Evolutionary conservation across 768 basidiomycete species (phyloP), one percentile per base, ranked within the genome.

Genomic region (Phaeolepiota aurea): DNA sequence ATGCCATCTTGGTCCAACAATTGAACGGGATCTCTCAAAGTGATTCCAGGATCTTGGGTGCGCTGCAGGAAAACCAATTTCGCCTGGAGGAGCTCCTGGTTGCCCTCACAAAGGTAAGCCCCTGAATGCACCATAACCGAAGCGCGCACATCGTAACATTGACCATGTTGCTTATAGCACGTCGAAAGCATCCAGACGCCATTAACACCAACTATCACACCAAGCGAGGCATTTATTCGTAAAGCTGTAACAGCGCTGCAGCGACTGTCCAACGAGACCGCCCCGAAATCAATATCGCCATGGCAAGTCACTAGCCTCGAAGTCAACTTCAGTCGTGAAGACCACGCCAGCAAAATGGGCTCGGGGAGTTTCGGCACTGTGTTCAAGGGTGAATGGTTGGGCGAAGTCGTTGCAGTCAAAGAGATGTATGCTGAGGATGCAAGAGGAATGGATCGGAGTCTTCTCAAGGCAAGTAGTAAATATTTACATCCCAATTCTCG

Each of bases 321-420:
- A 18, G 54, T 56, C 5, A 41, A 39, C 15, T 53, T 55, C 28
- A 43, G 53, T 31, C 38, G 44, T 7, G 44, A 49, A 14, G 46
- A 52, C 16, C 25, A 23, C 13, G 38, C 23, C n/a, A 16, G 49
- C 20, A n/a, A 23, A n/a, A 14, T 58, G 18, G 58, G 58, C 4
- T 45, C 44, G 25, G 58, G 58, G 11, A 52, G 50, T 11, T 57
- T 56, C 37, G 58, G 56, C 2, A 54, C 48, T 9, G 52, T 59
- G 9, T 56, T 49, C 38, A 37, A 50, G 44, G 58, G 58, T 31
- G 44, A 49, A n/a, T 58, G 56, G 58, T 38, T 48, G 19, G 51
- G 49, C n/a, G 47, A 51, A 43, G 40, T 51, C 23, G 54, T 59
- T 7, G 58, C 58, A 0, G 54, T 59, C n/a, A 59, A 59, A 39